phyloP scores from a whole-genome alignment of 371 early-diverging fungal genomes.

The Cokeromyces recurvatus region DNA sequence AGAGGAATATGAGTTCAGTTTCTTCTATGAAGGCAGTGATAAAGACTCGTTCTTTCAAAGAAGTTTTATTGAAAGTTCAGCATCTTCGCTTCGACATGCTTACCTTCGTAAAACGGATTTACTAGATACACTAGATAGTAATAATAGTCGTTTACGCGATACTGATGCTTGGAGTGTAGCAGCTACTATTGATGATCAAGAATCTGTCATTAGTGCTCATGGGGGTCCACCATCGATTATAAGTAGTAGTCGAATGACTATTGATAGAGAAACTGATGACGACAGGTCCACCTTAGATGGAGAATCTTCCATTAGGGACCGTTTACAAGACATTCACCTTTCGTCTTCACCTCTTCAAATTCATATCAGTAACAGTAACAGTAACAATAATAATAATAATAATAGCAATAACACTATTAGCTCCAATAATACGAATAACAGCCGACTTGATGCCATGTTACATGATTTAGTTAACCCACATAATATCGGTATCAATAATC shows the following conservation, averaged over 20 bases:
- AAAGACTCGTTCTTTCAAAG: constrained; percentile 34
- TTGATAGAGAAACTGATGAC: constrained; percentile 18
- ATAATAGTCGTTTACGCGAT: constrained; percentile 24
- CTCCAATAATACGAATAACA: neutral
- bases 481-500: neutral
- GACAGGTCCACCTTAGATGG: constrained; percentile 21
- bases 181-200: constrained; percentile 50
- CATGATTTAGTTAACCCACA: constrained; percentile 20
- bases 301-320: constrained; percentile 11
- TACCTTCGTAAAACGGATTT: constrained; percentile 48
- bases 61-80: constrained; percentile 23
- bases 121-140: constrained; percentile 39
- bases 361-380: too few relatives aligned
- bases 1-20: constrained; percentile 32
- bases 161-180: constrained; percentile 52
- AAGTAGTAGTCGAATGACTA: constrained; percentile 13
- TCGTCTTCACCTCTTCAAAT: neutral
- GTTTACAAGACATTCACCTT: neutral
- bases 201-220: constrained; percentile 43
- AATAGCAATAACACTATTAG: neutral
- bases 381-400: too few relatives aligned
- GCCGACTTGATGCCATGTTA: neutral
- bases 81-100: constrained; percentile 22
- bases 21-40: constrained; percentile 47
- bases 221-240: constrained; percentile 31